phyloP scores from a whole-genome alignment of 108 stramenopile genomes.

The Skeletonema menzelii region DNA sequence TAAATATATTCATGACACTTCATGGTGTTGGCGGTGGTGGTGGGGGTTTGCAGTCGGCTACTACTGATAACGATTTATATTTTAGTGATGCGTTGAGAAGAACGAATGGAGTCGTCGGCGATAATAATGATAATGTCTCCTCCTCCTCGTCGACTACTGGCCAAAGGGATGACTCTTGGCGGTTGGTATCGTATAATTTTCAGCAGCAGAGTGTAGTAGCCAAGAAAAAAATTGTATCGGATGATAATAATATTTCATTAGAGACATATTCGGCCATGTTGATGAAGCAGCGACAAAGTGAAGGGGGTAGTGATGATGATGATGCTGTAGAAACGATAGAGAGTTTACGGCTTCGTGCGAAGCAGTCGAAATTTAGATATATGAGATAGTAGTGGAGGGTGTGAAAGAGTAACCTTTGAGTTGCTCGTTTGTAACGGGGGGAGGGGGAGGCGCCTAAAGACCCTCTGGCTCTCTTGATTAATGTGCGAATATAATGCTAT shows the following conservation, averaged over 20 bases:
- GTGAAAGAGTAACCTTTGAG: not conserved
- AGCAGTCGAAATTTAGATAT: not conserved
- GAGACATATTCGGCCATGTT: not conserved
- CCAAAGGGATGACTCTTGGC: too few species aligned
- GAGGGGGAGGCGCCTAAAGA: not conserved
- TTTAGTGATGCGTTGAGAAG: not conserved
- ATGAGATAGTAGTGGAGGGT: not conserved
- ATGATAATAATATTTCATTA: not conserved
- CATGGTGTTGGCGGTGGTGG: not conserved
- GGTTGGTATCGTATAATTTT: too few species aligned
- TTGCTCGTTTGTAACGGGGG: not conserved
- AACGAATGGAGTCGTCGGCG: too few species aligned
- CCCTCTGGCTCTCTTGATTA: not conserved
- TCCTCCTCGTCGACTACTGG: too few species aligned
- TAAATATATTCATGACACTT: not conserved
- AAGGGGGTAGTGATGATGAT: not conserved
- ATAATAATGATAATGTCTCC: not conserved
- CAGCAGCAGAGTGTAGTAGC: not conserved
- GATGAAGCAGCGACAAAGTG: not conserved
- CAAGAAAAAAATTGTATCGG: not conserved
- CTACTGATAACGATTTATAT: not conserved
- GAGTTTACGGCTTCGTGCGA: not conserved
- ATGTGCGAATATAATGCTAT: not conserved
- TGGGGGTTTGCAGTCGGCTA: not conserved
- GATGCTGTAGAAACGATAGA: too few species aligned